Conservation (phyloP, 2,329 filamentous ascomycete genomes). For the Polytolypa hystricis region DNA sequence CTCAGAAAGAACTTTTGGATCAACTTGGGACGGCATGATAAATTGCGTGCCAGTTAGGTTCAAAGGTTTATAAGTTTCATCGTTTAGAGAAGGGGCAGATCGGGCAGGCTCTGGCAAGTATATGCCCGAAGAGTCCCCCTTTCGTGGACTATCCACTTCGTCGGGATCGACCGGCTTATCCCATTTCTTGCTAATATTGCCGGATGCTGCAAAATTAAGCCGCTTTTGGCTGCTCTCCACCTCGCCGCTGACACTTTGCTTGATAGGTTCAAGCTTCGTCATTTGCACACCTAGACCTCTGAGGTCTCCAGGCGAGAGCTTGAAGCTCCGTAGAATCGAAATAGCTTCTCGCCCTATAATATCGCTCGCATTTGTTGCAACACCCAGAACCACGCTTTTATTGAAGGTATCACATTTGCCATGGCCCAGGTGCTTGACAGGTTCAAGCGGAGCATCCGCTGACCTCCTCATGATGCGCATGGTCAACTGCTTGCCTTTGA, state of each 20-base stretch:
- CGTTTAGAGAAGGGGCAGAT: slow-evolving; percentile 22
- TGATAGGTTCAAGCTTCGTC: slow-evolving; percentile 79
- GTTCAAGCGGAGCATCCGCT: slow-evolving; percentile 76
- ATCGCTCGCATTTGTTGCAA: slow-evolving; percentile 67
- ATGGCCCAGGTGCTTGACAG: slow-evolving; percentile 86
- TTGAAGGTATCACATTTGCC: slow-evolving; percentile 92
- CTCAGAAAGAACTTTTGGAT: slow-evolving; percentile 70
- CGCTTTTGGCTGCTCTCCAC: slow-evolving; percentile 67
- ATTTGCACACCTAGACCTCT: slow-evolving; percentile 85
- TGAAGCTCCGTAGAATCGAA: slow-evolving; percentile 69
- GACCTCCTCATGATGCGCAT: slow-evolving; percentile 91
- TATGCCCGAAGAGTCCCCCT: slow-evolving; percentile 18
- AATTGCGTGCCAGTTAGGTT: slow-evolving; percentile 87
- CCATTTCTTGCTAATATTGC: slow-evolving; percentile 11
- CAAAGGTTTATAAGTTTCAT: slow-evolving; percentile 48
- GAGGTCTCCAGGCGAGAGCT: slow-evolving; percentile 83
- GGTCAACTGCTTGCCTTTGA: slow-evolving; percentile 79
- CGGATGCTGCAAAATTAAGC: slow-evolving; percentile 54
- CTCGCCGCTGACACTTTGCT: slow-evolving; percentile 39
- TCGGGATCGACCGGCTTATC: slow-evolving; percentile 36
- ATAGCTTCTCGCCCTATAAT: slow-evolving; percentile 70
- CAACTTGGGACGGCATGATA: slow-evolving; percentile 68
- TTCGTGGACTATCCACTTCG: slow-evolving; percentile 33
- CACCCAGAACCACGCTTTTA: slow-evolving; percentile 71
- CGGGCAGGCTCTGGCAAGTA: slow-evolving; percentile 19